A percentile compares a stretch with the other conserved stretches of the same genome.
Evolutionary conservation across 2,329 filamentous ascomycete genomes (phyloP).

Genomic region (Clarireedia hainanense): DNA sequence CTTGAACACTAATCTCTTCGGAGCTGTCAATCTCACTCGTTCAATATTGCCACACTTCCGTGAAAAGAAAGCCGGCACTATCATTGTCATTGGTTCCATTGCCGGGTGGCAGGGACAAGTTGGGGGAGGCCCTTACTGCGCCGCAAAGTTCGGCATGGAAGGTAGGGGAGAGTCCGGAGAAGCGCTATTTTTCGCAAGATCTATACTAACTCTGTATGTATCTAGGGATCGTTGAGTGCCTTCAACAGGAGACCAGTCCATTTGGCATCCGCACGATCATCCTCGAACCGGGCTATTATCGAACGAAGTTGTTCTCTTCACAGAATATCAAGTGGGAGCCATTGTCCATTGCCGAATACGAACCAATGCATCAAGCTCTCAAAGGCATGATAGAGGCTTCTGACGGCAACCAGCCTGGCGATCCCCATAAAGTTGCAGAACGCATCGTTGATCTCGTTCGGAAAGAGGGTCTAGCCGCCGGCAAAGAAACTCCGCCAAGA

Average conservation of each 20-base stretch:
- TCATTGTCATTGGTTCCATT: constrained; percentile 14
- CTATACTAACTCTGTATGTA: not conserved
- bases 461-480: constrained; percentile 26
- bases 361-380: not conserved
- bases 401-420: constrained; percentile 32
- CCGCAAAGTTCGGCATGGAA: constrained; percentile 16
- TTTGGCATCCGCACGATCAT: constrained; percentile 14
- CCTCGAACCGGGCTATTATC: constrained; percentile 43
- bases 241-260: constrained; percentile 10
- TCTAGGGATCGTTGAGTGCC: constrained; percentile 10
- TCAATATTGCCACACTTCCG: constrained; percentile 42
- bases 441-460: constrained; percentile 33
- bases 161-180: not conserved
- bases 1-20: constrained; percentile 49
- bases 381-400: constrained; percentile 16
- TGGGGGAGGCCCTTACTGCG: constrained; percentile 9
- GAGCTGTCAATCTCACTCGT: constrained; percentile 39
- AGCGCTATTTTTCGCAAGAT: not conserved
- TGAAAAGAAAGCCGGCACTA: constrained; percentile 31
- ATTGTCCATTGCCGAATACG: constrained; percentile 7
- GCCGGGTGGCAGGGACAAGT: constrained; percentile 10
- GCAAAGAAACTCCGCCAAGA: constrained; percentile 28
- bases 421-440: constrained; percentile 33
- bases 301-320: constrained; percentile 35
- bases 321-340: constrained; percentile 4